A percentile compares a stretch with the other conserved stretches of the same genome.
Conservation (phyloP, 768 basidiomycete species). For the Baorangia bicolor region DNA sequence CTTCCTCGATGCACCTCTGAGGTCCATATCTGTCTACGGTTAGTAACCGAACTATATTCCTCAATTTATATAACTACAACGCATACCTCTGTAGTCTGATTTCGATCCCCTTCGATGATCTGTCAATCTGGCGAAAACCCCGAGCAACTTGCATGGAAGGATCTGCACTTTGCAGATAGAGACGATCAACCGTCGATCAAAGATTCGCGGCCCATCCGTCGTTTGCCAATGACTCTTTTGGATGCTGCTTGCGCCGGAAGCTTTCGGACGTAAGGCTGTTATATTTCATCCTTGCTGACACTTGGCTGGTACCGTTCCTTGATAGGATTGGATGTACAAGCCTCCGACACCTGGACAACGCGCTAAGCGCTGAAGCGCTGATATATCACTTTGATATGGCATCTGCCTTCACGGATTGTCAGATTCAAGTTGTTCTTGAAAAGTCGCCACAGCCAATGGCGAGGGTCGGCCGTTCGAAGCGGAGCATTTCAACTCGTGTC, state of each 20-base stretch:
- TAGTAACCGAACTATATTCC: background rate
- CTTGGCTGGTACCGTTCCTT: background rate
- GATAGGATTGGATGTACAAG: background rate
- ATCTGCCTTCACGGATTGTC: background rate
- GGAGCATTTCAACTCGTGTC: slow-evolving; percentile 10
- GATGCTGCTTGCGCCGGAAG: background rate
- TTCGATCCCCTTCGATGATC: background rate
- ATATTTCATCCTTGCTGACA: background rate
- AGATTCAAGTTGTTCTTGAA: background rate
- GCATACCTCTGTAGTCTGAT: background rate
- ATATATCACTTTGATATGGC: background rate
- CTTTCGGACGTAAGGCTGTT: background rate
- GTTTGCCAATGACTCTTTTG: background rate
- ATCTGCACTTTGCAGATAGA: background rate
- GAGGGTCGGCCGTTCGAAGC: slow-evolving; percentile 7
- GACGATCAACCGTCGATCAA: slow-evolving; percentile 16
- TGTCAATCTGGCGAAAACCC: background rate
- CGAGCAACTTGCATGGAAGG: background rate
- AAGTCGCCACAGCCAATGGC: background rate
- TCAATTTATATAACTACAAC: background rate
- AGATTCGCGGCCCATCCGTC: background rate
- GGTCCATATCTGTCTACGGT: background rate
- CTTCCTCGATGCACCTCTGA: background rate
- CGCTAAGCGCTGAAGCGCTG: background rate
- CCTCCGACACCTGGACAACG: background rate